phyloP scores from a whole-genome alignment of 2,329 filamentous ascomycete species.

The Chaetomium strumarium region DNA sequence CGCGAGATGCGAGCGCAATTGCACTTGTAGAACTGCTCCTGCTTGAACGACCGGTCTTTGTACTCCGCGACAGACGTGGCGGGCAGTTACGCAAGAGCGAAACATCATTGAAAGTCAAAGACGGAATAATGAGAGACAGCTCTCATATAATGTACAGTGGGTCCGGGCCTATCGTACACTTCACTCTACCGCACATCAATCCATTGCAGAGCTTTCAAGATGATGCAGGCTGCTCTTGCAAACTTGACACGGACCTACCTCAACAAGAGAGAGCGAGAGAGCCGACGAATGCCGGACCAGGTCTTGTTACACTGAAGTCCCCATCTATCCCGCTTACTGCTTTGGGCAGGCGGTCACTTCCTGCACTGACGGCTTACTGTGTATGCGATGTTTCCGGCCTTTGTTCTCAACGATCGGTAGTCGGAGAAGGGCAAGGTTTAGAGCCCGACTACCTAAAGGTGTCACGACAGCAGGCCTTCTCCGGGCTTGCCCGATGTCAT shows the following conservation, averaged over 20 bases:
- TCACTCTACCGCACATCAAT: slow-evolving; percentile 12
- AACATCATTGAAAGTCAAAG: slow-evolving; percentile 19
- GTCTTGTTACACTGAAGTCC: slow-evolving; percentile 1
- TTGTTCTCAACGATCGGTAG: no score
- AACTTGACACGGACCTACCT: no score
- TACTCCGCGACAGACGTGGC: slow-evolving; percentile 19
- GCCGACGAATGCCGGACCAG: slow-evolving; percentile 3
- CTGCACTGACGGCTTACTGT: no score
- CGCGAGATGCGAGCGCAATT: slow-evolving; percentile 5
- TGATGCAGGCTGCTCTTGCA: no score
- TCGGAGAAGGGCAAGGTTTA: no score
- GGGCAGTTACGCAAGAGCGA: slow-evolving; percentile 18
- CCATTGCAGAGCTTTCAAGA: slow-evolving; percentile 6
- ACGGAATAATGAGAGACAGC: slow-evolving; percentile 9
- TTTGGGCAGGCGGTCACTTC: slow-evolving; percentile 20
- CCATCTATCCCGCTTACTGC: slow-evolving; percentile 1
- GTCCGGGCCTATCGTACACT: slow-evolving; percentile 24
- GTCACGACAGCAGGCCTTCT: no score
- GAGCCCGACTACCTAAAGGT: no score
- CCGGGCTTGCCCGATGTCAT: no score
- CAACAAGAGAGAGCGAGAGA: no score
- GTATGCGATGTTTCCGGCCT: no score
- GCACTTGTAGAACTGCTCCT: slow-evolving; percentile 7
- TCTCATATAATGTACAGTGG: slow-evolving; percentile 17
- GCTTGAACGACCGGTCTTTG: slow-evolving; percentile 14